Evolutionary conservation across 2,329 filamentous ascomycete species (phyloP).

Genomic region (Dactylellina cionopaga): DNA sequence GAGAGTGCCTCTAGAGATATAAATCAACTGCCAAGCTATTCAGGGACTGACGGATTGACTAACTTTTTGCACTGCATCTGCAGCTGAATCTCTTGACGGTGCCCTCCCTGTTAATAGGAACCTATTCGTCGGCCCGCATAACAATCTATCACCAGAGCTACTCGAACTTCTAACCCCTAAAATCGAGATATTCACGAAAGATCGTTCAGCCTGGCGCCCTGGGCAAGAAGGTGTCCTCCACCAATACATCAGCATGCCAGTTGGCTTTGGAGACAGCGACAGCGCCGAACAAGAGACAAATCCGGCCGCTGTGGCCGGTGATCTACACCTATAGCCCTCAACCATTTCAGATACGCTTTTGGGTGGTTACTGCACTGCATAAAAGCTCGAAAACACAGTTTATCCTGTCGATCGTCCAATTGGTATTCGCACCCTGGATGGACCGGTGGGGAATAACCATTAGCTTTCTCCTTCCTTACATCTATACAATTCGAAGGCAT

Average conservation of each 20-base stretch:
- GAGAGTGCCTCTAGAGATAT: not conserved
- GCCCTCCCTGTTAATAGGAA: slow-evolving; percentile 48
- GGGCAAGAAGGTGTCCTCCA: slow-evolving; percentile 51
- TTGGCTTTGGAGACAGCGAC: slow-evolving; percentile 44
- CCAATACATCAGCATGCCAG: slow-evolving; percentile 50
- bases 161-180: slow-evolving; percentile 39
- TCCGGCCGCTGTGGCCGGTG: slow-evolving; percentile 20
- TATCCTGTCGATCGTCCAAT: no score
- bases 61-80: slow-evolving; percentile 9
- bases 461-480: no score
- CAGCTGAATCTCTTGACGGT: slow-evolving; percentile 51
- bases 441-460: no score
- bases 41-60: slow-evolving; percentile 2
- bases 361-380: no score
- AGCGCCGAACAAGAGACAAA: slow-evolving; percentile 11
- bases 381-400: no score
- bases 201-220: slow-evolving; percentile 44
- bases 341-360: not conserved
- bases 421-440: no score
- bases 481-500: no score
- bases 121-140: slow-evolving; percentile 41
- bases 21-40: slow-evolving; percentile 5
- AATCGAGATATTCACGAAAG: slow-evolving; percentile 49
- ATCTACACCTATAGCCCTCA: slow-evolving; percentile 36
- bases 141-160: slow-evolving; percentile 27